Evolutionary conservation across 108 stramenopile genomes (phyloP), one percentile per base, ranked within the genome.

Genomic region (Skeletonema menzelii): DNA sequence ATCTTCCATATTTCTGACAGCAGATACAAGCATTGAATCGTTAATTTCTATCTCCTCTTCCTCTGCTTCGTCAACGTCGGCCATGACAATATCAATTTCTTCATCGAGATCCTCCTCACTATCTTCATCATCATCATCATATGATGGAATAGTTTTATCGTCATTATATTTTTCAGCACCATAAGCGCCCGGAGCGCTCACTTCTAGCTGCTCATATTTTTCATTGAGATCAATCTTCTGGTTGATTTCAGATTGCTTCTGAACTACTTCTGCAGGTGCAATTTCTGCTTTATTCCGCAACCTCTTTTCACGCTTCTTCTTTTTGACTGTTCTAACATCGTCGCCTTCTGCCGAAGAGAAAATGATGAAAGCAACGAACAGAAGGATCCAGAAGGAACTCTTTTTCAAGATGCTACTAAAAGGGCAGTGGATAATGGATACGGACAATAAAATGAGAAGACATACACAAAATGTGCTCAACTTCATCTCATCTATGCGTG

Each of bases 31-130:
- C 65, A 73, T 73, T 17, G 60, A 73, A 35, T 82, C 65, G 27
- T 82, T 77, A 24, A 65, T 59, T 73, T 82, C 72, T 35, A 82
- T 77, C 58, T 82, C 81, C 35, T 73, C 59, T 31, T 77, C 65
- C 67, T 82, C 81, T 1, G 72, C 76, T 22, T 67, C 44, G 13
- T 82, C 81, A n/a, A 82, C 64, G 27, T 73, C 76, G 3, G 46
- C 56, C 27, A 77, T 40, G 5, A 64, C 71, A 55, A 27, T 56
- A 42, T 67, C 66, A 14, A 72, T 59, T 55, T 79, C 70, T 11
- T 22, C 34, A 40, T 79, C 77, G 7, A 79, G 59, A n/a, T 63
- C 70, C 28, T 63, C 77, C 67, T 78, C 59, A 2, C 35, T 10
- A 37, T 55, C 64, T 19, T 47, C 35, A 5, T 27, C 37, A 20